Evolutionary conservation across 208 protist genomes (phyloP), one percentile per base, ranked within the genome.

Genomic region (Trypanosoma congolense): DNA sequence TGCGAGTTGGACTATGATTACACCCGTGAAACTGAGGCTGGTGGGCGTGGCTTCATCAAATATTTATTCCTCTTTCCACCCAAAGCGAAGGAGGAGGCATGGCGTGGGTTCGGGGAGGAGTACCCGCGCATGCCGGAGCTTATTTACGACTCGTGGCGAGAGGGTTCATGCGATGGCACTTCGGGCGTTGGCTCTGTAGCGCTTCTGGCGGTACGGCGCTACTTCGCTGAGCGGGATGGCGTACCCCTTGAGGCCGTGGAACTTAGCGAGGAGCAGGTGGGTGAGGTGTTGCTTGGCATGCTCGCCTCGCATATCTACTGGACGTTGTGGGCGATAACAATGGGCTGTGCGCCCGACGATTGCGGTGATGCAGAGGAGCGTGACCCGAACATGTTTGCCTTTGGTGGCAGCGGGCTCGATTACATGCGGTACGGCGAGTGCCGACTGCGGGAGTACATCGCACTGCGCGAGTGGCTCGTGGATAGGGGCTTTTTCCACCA

Each of bases 1-100:
- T 92, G 85, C 57, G 85, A 92, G 70, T 54, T 92, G 36, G 85
- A 92, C 68, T 83, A 87, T 59, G 80, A 88, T 61, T 92, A 92
- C 67, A 86, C 71, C 29, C 77, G 78, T 26, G 83, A 79, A 46
- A 81, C 60, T 14, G 83, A 68, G 50, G 70, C 74, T 33, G 78
- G 77, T 41, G 73, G 73, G 22, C 80, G 75, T 19, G 84, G 84
- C 38, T 92, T 88, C 61, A 77, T 92, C 62, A 92, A 92, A 71
- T 82, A 73, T 35, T 73, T 87, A 12, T 72, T 71, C 61, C 53
- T 70, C 19, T 84, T 83, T 50, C 78, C 83, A 2, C 79, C 79
- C 21, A 30, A 50, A 3, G 57, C 43, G 48, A 80, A 80, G 45
- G 46, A 51, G 40, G 64, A 69, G 60, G 49, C 54, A 30, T 92